A percentile compares a stretch with the other conserved stretches of the same genome.
Conservation (phyloP, 768 basidiomycete species). For the Mycena capillaripes region DNA sequence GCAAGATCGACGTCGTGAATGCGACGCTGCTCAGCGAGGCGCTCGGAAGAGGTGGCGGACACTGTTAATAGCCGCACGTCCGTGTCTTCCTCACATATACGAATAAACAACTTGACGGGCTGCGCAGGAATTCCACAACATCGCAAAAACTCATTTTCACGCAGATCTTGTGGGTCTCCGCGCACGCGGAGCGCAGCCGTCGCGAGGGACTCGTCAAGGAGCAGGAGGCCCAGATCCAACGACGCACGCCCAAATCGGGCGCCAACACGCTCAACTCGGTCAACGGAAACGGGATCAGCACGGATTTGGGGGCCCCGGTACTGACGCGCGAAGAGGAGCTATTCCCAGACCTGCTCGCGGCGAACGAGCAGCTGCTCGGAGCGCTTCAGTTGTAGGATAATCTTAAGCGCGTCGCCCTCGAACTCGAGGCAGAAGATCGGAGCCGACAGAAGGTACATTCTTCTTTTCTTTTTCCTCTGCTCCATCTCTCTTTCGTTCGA, state of each 20-base stretch:
- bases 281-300: constrained; percentile 41
- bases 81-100: too few species aligned
- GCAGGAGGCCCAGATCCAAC: not conserved
- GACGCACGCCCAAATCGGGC: constrained; percentile 40
- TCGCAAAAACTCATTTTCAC: constrained; percentile 89
- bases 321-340: constrained; percentile 47
- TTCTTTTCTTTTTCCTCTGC: not conserved
- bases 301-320: constrained; percentile 64
- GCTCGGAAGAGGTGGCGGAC: constrained; percentile 76
- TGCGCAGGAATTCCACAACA: constrained; percentile 83
- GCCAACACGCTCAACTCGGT: constrained; percentile 32
- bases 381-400: constrained; percentile 23
- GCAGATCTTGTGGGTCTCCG: constrained; percentile 93
- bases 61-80: constrained; percentile 75
- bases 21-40: constrained; percentile 81
- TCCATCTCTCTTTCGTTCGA: too few species aligned
- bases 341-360: constrained; percentile 4
- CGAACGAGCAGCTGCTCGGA: constrained; percentile 26
- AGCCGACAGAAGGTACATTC: constrained; percentile 7
- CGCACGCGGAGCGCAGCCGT: constrained; percentile 73
- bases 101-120: too few species aligned
- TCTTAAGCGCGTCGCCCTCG: constrained; percentile 11
- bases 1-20: constrained; percentile 85
- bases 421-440: constrained; percentile 13
- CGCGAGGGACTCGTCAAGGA: too few species aligned